Evolutionary conservation across 108 stramenopile species (phyloP).

Genomic region (Skeletonema tropicum): DNA sequence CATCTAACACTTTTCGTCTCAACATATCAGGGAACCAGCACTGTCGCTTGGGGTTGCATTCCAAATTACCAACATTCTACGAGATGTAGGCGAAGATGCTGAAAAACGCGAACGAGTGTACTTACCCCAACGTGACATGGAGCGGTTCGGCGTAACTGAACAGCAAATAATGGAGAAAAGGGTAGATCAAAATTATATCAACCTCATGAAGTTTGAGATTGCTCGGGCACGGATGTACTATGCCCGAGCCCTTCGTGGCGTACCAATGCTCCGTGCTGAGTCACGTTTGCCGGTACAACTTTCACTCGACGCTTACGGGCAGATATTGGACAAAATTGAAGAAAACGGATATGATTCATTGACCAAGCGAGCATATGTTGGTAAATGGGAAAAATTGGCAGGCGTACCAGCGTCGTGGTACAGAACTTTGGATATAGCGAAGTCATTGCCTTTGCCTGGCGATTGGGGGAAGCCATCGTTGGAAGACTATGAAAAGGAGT

Average conservation of each 20-base stretch:
- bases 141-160: conserved; percentile 90
- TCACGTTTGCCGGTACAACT: conserved; percentile 90
- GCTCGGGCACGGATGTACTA: conserved; percentile 93
- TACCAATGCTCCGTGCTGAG: conserved; percentile 91
- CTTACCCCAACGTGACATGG: conserved; percentile 90
- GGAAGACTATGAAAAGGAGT: conserved; percentile 48
- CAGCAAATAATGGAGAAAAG: conserved; percentile 88
- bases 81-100: conserved; percentile 98
- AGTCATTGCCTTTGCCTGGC: conserved; percentile 73
- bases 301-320: conserved; percentile 92
- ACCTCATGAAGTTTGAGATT: conserved; percentile 96
- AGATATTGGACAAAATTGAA: conserved; percentile 94
- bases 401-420: conserved; percentile 95
- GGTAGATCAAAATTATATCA: conserved; percentile 89
- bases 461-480: conserved; percentile 56
- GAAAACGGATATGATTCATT: conserved; percentile 95
- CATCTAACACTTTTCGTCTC: background rate
- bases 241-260: conserved; percentile 90
- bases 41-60: conserved; percentile 96
- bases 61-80: conserved; percentile 98
- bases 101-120: conserved; percentile 91
- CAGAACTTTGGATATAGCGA: conserved; percentile 82
- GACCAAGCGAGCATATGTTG: conserved; percentile 93
- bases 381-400: conserved; percentile 95
- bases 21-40: conserved; percentile 79